These are phyloP conservation scores for Acer saccharum DNA, from an alignment of 345 rosid species.

Conservation along the genomic window DNA sequence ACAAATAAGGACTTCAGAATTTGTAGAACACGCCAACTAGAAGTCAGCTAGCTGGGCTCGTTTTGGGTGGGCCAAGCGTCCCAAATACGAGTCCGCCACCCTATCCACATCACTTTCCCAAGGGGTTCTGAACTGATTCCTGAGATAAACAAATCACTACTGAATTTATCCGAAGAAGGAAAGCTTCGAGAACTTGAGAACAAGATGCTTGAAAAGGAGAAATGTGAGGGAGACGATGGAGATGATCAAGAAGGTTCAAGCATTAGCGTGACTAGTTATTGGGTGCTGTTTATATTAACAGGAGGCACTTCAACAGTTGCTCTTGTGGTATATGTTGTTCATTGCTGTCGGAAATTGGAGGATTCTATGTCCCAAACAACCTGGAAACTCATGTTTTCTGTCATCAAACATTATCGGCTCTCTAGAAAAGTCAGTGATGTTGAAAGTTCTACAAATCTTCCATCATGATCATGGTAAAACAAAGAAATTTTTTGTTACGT, in stretches of 20 bases:
- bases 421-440: not conserved
- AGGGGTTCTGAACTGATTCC: slow-evolving; percentile 21
- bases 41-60: no score
- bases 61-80: no score
- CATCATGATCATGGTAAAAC: not conserved
- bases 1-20: no score
- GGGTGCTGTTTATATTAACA: slow-evolving; percentile 17
- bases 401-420: not conserved
- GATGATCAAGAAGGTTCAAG: slow-evolving; percentile 10
- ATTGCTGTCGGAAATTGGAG: not conserved
- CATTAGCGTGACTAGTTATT: slow-evolving; percentile 2
- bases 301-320: slow-evolving; percentile 18
- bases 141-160: slow-evolving; percentile 4
- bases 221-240: not conserved
- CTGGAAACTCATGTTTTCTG: slow-evolving; percentile 4
- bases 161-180: slow-evolving; percentile 14
- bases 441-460: not conserved
- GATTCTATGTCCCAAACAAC: not conserved
- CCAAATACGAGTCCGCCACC: no score
- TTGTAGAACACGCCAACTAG: no score
- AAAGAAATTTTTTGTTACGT: no score
- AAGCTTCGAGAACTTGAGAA: slow-evolving; percentile 2
- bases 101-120: not conserved
- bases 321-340: not conserved
- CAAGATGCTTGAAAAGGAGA: not conserved